These are phyloP conservation scores for Auricularia sp. DNA, from an alignment of 768 basidiomycete genomes.

Conservation along the genomic window DNA sequence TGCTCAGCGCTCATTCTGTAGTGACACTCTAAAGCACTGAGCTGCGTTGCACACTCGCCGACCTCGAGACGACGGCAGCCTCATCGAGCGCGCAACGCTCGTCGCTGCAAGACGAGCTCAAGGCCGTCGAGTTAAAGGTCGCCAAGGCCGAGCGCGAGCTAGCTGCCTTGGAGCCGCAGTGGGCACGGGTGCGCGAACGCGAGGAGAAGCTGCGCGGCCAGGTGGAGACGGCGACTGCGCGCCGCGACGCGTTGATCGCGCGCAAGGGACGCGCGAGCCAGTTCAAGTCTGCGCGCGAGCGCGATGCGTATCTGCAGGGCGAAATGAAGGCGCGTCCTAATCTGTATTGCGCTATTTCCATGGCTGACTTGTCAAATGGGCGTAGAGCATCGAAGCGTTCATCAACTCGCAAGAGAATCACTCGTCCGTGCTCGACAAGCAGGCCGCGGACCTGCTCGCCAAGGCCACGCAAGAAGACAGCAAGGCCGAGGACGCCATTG, in stretches of 20 bases:
- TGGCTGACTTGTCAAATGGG: background rate
- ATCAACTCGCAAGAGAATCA: conserved; percentile 13
- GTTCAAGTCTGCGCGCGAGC: conserved; percentile 72
- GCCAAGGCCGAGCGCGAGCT: conserved; percentile 51
- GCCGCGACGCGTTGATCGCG: conserved; percentile 64
- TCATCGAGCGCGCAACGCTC: conserved; percentile 38
- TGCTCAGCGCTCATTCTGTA: too few species aligned
- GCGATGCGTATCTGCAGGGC: conserved; percentile 72
- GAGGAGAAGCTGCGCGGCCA: conserved; percentile 41
- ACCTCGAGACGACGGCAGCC: conserved; percentile 35
- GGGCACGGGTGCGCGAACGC: conserved; percentile 44
- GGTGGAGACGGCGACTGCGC: conserved; percentile 66
- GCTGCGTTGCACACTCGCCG: conserved; percentile 71
- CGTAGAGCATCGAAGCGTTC: background rate
- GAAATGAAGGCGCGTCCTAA: conserved; percentile 60
- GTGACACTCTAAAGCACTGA: conserved; percentile 45
- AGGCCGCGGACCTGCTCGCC: conserved; percentile 43
- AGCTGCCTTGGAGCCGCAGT: conserved; percentile 55
- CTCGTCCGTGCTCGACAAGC: conserved; percentile 17
- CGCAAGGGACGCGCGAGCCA: conserved; percentile 85
- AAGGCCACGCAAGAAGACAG: conserved; percentile 43
- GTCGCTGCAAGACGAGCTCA: conserved; percentile 55
- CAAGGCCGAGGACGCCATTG: conserved; percentile 32
- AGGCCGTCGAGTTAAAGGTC: conserved; percentile 49
- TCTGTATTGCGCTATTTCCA: conserved; percentile 27